A percentile compares a stretch with the other conserved stretches of the same genome.
phyloP scores from a whole-genome alignment of 2,329 filamentous ascomycete genomes.

The Apiospora kogelbergensis region DNA sequence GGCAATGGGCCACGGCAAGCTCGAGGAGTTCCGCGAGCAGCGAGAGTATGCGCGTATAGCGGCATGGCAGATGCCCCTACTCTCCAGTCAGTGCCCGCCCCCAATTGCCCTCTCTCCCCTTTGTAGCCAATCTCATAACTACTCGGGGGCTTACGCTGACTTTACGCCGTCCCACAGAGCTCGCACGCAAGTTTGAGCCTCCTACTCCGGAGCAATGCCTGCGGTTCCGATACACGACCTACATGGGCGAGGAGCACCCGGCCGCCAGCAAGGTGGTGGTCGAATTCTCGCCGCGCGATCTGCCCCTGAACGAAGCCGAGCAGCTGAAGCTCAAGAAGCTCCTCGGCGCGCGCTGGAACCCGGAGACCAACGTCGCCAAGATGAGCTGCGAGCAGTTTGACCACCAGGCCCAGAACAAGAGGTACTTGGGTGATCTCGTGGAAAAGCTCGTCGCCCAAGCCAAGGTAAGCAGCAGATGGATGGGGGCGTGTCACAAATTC shows the following conservation, averaged over 20 bases:
- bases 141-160: slow-evolving; percentile 10
- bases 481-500: background rate
- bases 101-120: background rate
- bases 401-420: slow-evolving; percentile 93
- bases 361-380: slow-evolving; percentile 74
- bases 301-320: slow-evolving; percentile 68
- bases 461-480: slow-evolving; percentile 47
- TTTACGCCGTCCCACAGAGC: slow-evolving; percentile 52
- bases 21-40: slow-evolving; percentile 85
- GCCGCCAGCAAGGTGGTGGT: slow-evolving; percentile 92
- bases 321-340: slow-evolving; percentile 84
- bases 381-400: slow-evolving; percentile 90
- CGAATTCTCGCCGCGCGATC: slow-evolving; percentile 76
- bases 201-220: slow-evolving; percentile 70
- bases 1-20: slow-evolving; percentile 77
- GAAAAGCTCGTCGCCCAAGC: slow-evolving; percentile 72
- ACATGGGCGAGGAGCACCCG: slow-evolving; percentile 91
- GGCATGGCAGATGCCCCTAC: slow-evolving; percentile 93
- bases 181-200: slow-evolving; percentile 77
- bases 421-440: slow-evolving; percentile 82
- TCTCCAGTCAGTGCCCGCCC: slow-evolving; percentile 68
- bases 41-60: slow-evolving; percentile 84
- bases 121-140: background rate
- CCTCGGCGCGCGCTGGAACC: slow-evolving; percentile 83
- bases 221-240: slow-evolving; percentile 94